Evolutionary conservation across 1,284 basidiomycete genomes (phyloP).

Genomic region (Moesziomyces globuligerus): DNA sequence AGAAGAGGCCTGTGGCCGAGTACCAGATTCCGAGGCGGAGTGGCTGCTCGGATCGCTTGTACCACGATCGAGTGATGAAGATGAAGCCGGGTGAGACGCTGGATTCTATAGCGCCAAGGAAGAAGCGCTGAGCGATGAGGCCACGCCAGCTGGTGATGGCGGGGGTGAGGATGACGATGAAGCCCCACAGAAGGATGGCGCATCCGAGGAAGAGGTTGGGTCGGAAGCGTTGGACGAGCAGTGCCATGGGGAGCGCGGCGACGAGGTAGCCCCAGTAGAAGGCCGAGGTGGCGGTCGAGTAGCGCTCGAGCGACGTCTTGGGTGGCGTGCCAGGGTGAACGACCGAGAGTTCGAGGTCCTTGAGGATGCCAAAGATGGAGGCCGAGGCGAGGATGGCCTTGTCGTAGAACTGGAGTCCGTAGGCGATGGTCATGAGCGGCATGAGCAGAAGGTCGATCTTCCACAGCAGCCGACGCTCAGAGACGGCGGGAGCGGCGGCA

Average conservation of each 20-base stretch:
- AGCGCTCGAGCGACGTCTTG: slow-evolving; percentile 44
- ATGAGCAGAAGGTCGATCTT: slow-evolving; percentile 63
- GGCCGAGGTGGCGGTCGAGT: slow-evolving; percentile 45
- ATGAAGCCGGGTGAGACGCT: slow-evolving; percentile 71
- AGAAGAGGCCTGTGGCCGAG: slow-evolving; percentile 70
- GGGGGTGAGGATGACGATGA: slow-evolving; percentile 70
- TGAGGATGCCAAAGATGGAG: slow-evolving; percentile 70
- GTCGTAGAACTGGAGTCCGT: slow-evolving; percentile 71
- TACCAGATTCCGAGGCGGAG: slow-evolving; percentile 69
- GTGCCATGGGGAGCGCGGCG: slow-evolving; percentile 69
- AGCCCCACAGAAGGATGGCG: slow-evolving; percentile 69
- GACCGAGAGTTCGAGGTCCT: slow-evolving; percentile 66
- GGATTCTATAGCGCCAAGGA: slow-evolving; percentile 62
- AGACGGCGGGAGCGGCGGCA: slow-evolving; percentile 8
- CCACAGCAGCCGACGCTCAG: slow-evolving; percentile 42
- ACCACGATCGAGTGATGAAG: slow-evolving; percentile 70
- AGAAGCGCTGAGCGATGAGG: slow-evolving; percentile 69
- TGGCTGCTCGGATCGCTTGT: slow-evolving; percentile 66
- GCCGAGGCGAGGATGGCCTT: slow-evolving; percentile 71
- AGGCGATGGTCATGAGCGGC: slow-evolving; percentile 69
- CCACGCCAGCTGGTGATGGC: slow-evolving; percentile 68
- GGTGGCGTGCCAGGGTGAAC: slow-evolving; percentile 63
- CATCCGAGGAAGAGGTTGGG: slow-evolving; percentile 63
- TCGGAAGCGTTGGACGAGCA: slow-evolving; percentile 70
- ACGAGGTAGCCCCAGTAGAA: slow-evolving; percentile 72